Conservation (phyloP, 257 asterid genomes). For the Anisodus tanguticus region DNA sequence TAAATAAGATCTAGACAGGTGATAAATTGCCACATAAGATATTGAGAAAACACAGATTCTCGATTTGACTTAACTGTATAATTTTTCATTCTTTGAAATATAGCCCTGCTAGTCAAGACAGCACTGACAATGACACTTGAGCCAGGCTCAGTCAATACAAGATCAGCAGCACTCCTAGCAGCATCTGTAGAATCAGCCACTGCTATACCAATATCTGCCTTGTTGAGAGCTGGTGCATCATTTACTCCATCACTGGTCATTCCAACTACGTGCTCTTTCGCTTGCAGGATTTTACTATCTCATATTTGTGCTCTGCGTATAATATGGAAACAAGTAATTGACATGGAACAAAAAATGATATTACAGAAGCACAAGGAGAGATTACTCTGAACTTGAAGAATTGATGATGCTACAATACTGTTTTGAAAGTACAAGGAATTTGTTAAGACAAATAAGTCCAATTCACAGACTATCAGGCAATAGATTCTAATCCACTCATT, state of each 20-base stretch:
- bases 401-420: neutral
- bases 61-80: constrained; percentile 36
- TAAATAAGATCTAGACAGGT: no score
- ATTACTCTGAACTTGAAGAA: neutral
- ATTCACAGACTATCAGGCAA: no score
- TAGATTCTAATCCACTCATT: no score
- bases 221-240: no score
- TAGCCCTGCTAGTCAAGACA: constrained; percentile 41
- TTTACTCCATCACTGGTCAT: constrained; percentile 47
- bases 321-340: neutral
- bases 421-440: neutral
- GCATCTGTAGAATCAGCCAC: constrained; percentile 47
- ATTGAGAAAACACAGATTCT: neutral
- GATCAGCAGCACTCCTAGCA: constrained; percentile 43
- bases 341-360: neutral
- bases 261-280: constrained; percentile 36
- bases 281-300: constrained; percentile 42
- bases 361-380: neutral
- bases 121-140: constrained; percentile 44
- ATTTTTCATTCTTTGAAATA: constrained; percentile 45
- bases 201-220: constrained; percentile 43
- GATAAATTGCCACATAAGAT: neutral
- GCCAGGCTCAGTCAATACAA: constrained; percentile 43
- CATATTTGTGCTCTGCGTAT: constrained; percentile 40
- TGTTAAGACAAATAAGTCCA: no score